These are phyloP conservation scores for Cryptococcus sp. DNA, from an alignment of 1,284 basidiomycete species.

Conservation along the genomic window DNA sequence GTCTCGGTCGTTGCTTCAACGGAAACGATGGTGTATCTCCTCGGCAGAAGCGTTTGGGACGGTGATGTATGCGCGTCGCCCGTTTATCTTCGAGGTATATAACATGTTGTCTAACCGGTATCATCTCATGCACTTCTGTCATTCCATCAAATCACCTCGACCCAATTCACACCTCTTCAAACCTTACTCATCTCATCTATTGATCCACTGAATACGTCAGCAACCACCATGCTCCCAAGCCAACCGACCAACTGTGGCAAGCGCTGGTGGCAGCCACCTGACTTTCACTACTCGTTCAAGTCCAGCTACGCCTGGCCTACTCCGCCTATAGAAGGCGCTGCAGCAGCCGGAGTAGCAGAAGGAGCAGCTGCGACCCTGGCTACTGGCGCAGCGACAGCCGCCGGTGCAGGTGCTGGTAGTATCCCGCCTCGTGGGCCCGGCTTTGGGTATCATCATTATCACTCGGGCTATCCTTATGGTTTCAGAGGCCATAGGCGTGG, in stretches of 20 bases:
- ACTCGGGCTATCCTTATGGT: constrained; percentile 10
- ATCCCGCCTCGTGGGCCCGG: constrained; percentile 15
- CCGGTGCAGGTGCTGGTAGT: constrained; percentile 4
- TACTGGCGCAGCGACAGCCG: not conserved
- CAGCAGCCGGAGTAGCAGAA: constrained; percentile 4
- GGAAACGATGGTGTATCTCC: too few species aligned
- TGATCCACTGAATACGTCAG: not conserved
- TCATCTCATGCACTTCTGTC: too few species aligned
- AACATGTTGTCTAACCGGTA: not conserved
- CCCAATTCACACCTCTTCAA: not conserved
- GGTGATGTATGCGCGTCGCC: too few species aligned
- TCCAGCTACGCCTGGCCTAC: constrained; percentile 12
- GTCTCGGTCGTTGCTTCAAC: too few species aligned
- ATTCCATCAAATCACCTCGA: too few species aligned
- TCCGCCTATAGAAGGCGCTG: not conserved
- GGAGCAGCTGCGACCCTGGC: not conserved
- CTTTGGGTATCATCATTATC: constrained; percentile 18
- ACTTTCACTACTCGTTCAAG: constrained; percentile 6
- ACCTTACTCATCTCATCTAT: not conserved
- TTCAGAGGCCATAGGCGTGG: constrained; percentile 3
- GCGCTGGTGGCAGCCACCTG: constrained; percentile 11
- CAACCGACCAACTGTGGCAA: constrained; percentile 8
- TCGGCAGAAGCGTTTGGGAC: too few species aligned
- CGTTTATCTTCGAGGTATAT: not conserved
- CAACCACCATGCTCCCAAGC: constrained; percentile 11